Evolutionary conservation across 208 protist species (phyloP), one percentile per base, ranked within the genome.

Genomic region (Blechomonas ayalai): DNA sequence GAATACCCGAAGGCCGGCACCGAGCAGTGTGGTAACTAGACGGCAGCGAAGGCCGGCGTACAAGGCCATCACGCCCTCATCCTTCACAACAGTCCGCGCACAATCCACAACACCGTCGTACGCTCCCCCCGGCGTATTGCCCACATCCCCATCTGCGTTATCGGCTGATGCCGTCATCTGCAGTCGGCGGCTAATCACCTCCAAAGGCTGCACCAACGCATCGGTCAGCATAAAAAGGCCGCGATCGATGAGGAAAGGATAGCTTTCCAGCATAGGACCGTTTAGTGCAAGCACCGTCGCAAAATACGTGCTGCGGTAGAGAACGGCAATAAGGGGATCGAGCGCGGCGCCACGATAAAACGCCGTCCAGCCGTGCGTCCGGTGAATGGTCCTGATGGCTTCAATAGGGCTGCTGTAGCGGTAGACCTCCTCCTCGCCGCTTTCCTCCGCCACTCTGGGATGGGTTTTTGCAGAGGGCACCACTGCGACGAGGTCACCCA

Each of bases 101-200:
- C 83, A 92, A 44, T 92, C 72, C 9, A 78, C 19, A 25, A 79
- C 65, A 38, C 63, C 64, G 2, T 44, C 41, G 49, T 91, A 91
- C 23, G 54, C 52, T 12, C 49, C 56, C 15, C n/a, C 32, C 10
- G 32, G 53, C 29, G 28, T 36, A 4, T 0, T 16, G 27, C 35
- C 24, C 7, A n/a, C 33, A 4, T 59, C 29, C 15, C 8, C n/a
- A 3, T 8, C 49, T 13, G 60, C 59, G 13, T 59, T 53, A 18
- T 71, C 65, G 8, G 67, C 74, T 1, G 71, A 82, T 2, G 82
- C 77, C 1, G 82, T 82, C 48, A 91, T 66, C 19, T 78, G 51
- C 23, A 87, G 65, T 20, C 82, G 82, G 7, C 78, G 82, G 43
- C 67, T 70, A 23, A 86, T 45, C 41, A 92, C 83, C 53, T 92